phyloP scores from a whole-genome alignment of 2,329 filamentous ascomycete genomes.

The Dothistroma pini region DNA sequence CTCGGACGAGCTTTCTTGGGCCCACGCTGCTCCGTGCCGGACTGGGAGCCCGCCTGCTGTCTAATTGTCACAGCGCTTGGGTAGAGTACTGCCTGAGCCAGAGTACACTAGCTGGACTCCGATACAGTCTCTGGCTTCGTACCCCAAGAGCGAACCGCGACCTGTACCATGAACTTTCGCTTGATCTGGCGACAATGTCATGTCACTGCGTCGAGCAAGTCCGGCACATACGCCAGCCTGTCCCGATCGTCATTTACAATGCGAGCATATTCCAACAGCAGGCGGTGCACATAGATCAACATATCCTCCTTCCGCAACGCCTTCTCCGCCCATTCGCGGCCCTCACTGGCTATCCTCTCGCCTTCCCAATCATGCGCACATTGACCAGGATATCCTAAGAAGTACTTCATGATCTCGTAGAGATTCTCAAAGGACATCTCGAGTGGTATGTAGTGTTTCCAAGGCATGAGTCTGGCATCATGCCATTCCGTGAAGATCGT shows the following conservation, averaged over 20 bases:
- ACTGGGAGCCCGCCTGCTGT: too few relatives aligned
- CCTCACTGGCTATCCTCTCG: constrained; percentile 62
- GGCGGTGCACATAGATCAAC: constrained; percentile 74
- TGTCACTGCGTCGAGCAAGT: background rate
- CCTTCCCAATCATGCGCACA: constrained; percentile 43
- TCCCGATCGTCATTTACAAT: constrained; percentile 61
- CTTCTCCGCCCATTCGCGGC: constrained; percentile 60
- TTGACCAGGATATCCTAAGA: constrained; percentile 3
- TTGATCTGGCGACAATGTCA: background rate
- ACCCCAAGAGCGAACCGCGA: too few relatives aligned
- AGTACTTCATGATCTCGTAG: constrained; percentile 68
- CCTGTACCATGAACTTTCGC: too few relatives aligned
- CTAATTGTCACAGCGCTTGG: too few relatives aligned
- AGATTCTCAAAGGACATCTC: constrained; percentile 69
- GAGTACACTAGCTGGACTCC: too few relatives aligned
- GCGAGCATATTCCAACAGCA: constrained; percentile 74
- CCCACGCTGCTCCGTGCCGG: too few relatives aligned
- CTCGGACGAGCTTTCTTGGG: too few relatives aligned
- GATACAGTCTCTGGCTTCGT: too few relatives aligned
- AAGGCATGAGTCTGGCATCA: constrained; percentile 63
- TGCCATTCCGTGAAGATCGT: constrained; percentile 83
- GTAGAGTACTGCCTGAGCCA: too few relatives aligned
- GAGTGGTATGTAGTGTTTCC: constrained; percentile 80
- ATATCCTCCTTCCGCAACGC: constrained; percentile 68
- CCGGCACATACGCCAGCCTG: constrained; percentile 36